Evolutionary conservation across 176 grass and related monocot genomes (phyloP).

Genomic region (Elaeis guineensis): DNA sequence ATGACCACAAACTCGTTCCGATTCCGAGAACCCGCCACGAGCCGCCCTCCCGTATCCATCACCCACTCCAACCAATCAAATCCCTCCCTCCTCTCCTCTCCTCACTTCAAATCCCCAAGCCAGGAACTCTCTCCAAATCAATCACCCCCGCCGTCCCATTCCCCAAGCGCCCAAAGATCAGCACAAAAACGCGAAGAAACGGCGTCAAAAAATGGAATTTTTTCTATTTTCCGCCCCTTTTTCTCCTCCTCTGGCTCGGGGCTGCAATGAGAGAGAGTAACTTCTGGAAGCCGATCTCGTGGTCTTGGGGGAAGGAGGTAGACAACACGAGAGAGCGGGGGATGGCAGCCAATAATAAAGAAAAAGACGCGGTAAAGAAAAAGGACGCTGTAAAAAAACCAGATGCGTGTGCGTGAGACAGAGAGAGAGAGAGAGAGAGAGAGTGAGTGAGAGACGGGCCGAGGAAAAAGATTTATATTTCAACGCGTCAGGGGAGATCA

Average conservation of each 20-base stretch:
- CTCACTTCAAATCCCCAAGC: background rate
- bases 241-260: background rate
- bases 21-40: slow-evolving; percentile 32
- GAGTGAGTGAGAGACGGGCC: background rate
- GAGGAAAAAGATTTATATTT: background rate
- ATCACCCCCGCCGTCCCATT: background rate
- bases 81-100: background rate
- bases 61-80: background rate
- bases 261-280: no score
- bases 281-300: background rate
- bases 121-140: no score
- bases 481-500: no score
- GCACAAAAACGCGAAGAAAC: background rate
- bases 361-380: background rate
- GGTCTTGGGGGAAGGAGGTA: background rate
- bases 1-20: slow-evolving; percentile 36
- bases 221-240: background rate
- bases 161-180: background rate
- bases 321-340: background rate
- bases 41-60: slow-evolving; percentile 33
- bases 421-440: background rate
- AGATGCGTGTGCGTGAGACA: no score
- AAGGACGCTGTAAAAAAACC: background rate
- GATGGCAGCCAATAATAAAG: background rate
- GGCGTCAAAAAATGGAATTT: background rate